Evolutionary conservation across 2,329 filamentous ascomycete species (phyloP).

Genomic region (Colletotrichum spinosum): DNA sequence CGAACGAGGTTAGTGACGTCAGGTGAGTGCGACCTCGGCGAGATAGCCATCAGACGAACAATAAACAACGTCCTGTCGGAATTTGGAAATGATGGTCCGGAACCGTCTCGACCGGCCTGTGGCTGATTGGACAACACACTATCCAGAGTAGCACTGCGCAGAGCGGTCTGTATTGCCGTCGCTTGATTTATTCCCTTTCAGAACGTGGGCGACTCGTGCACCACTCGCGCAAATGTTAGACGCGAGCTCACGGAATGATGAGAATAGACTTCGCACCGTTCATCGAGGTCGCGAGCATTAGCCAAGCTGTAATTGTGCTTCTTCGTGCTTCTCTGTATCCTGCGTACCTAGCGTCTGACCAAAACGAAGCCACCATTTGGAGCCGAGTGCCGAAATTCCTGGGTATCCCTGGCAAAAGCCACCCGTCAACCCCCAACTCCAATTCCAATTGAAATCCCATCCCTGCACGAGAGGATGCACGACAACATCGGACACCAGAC

Average conservation of each 20-base stretch:
- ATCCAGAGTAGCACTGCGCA: no score
- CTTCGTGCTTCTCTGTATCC: no score
- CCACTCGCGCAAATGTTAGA: no score
- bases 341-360: neutral
- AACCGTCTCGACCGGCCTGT: neutral
- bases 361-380: slow-evolving; percentile 16
- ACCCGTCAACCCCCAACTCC: slow-evolving; percentile 13
- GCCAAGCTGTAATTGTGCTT: no score
- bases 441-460: neutral
- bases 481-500: neutral
- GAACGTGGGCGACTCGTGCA: no score
- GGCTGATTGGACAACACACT: no score
- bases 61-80: slow-evolving; percentile 11
- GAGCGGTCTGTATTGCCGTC: no score
- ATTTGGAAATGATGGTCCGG: neutral
- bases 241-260: no score
- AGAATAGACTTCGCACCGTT: no score
- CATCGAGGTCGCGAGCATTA: no score
- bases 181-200: no score
- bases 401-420: slow-evolving; percentile 26
- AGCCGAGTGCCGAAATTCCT: slow-evolving; percentile 30
- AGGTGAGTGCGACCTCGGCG: neutral
- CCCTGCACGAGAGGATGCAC: slow-evolving; percentile 1
- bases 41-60: neutral
- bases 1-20: slow-evolving; percentile 27